Base-by-base conservation (phyloP, 106 monocot species). In the Amphibolis antarctica region DNA sequence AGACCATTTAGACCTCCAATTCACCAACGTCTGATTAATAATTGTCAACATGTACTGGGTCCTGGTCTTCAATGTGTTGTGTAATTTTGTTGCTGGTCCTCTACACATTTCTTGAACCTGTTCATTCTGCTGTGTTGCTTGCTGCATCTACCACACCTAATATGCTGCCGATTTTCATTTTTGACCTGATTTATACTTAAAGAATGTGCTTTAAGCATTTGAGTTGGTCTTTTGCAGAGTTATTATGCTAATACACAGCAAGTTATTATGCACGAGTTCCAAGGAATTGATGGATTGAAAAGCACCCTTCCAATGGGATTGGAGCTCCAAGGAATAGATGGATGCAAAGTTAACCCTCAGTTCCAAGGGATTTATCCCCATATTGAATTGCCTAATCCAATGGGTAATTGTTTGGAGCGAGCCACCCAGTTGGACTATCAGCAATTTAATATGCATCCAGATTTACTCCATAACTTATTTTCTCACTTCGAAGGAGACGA, bases 401-500 rank as follows among this genome's bases (percentile, higher is more conserved):
- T 65, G 46, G 46, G 64, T 27, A 70, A 71, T 71, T 73, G 75
- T 60, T 18, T 74, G 60, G 82, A 75, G 15, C 65, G 63, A 22
- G 3, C 69, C 36, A 29, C 59, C 60, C 64, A 78, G 31, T 60
- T 83, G 52, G 73, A 82, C 48, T 92, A 79, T 42, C 81, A 76
- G 14, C 81, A 81, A 28, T 84, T 67, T 71, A 78, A 68, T 71
- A 3, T 84, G 67, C 71, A 79, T 70, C 81, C 84, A 55, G 79
- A 81, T 46, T 13, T 79, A 14, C 29, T 49, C 18, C 78, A 74
- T 63, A 58, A 73, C 66, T 26, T 67, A 17, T 81, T 66, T 57
- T 60, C 76, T 43, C 51, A 60, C 20, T 68, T 73, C 65, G 74
- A 76, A 65, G 47, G 18, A 22, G 55, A 43, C 50, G 80, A 67